These are phyloP conservation scores for Mycena vulgaris DNA, from an alignment of 768 basidiomycete genomes.

Conservation along the genomic window DNA sequence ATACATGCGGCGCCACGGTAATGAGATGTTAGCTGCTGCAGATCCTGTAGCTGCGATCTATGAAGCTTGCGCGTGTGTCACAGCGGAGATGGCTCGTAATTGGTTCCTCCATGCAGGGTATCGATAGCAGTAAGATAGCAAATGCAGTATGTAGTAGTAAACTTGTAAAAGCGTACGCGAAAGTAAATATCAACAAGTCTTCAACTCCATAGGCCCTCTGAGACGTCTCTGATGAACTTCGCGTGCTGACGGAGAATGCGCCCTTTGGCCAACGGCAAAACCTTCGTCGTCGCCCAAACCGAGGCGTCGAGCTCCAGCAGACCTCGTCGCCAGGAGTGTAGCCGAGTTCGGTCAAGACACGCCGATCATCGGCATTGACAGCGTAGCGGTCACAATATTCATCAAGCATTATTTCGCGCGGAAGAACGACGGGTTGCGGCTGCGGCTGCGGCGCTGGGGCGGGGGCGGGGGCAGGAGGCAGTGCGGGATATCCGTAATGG, in stretches of 20 bases:
- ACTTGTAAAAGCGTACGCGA: neutral
- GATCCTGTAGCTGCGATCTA: neutral
- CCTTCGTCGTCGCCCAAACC: neutral
- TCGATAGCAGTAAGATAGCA: neutral
- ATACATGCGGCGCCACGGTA: neutral
- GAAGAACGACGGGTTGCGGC: neutral
- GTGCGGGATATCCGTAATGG: too few species aligned
- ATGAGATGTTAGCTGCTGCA: neutral
- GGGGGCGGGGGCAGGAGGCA: too few species aligned
- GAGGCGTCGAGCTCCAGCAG: neutral
- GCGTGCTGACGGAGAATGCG: slow-evolving; percentile 5
- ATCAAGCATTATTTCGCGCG: slow-evolving; percentile 4
- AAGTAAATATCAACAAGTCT: neutral
- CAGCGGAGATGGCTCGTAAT: slow-evolving; percentile 1
- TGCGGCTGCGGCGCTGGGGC: too few species aligned
- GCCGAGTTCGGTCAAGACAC: slow-evolving; percentile 2
- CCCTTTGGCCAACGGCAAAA: neutral
- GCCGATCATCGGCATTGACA: neutral
- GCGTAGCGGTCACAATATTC: slow-evolving; percentile 11
- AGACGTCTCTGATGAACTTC: slow-evolving; percentile 2
- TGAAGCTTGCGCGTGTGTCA: slow-evolving; percentile 6
- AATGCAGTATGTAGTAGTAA: neutral
- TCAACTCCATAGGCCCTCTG: slow-evolving; percentile 3
- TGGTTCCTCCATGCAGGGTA: slow-evolving; percentile 22
- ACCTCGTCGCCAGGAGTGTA: slow-evolving; percentile 7